Percentiles rank a stretch among this genome's conserved stretches.
These are phyloP conservation scores for Purshia tridentata DNA, from an alignment of 306 rosid species.

Conservation along the genomic window DNA sequence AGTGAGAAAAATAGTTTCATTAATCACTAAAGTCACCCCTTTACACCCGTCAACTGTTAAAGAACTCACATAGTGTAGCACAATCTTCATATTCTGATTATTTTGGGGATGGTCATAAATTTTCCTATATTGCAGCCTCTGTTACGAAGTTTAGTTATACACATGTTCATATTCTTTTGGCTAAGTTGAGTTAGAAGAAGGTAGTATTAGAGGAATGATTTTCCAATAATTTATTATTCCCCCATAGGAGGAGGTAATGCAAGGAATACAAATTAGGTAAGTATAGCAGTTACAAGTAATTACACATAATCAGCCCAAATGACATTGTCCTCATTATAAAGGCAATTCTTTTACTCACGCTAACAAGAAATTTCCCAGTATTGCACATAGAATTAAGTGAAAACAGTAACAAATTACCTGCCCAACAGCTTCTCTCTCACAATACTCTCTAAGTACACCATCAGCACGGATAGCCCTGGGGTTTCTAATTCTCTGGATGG, in stretches of 20 bases:
- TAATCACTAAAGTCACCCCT: background rate
- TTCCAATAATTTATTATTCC: too few relatives aligned
- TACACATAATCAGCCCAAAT: too few relatives aligned
- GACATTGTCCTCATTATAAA: too few relatives aligned
- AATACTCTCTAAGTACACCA: slow-evolving; percentile 75
- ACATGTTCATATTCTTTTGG: background rate
- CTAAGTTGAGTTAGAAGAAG: background rate
- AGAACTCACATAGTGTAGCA: too few relatives aligned
- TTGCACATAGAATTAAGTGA: background rate
- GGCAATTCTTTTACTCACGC: too few relatives aligned
- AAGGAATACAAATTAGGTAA: too few relatives aligned
- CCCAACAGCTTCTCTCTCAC: slow-evolving; percentile 85
- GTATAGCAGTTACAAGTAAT: too few relatives aligned
- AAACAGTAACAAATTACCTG: slow-evolving; percentile 58
- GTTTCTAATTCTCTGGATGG: slow-evolving; percentile 70
- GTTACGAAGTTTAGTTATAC: background rate
- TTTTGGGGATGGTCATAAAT: background rate
- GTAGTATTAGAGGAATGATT: too few relatives aligned
- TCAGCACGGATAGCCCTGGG: slow-evolving; percentile 79
- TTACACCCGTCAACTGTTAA: background rate
- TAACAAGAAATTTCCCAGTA: slow-evolving; percentile 2
- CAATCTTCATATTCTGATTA: background rate
- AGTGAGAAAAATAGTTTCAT: background rate
- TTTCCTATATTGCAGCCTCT: background rate
- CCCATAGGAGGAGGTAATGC: too few relatives aligned